These are phyloP conservation scores for Cystobasidium ongulense DNA, from an alignment of 768 basidiomycete species.

Conservation along the genomic window DNA sequence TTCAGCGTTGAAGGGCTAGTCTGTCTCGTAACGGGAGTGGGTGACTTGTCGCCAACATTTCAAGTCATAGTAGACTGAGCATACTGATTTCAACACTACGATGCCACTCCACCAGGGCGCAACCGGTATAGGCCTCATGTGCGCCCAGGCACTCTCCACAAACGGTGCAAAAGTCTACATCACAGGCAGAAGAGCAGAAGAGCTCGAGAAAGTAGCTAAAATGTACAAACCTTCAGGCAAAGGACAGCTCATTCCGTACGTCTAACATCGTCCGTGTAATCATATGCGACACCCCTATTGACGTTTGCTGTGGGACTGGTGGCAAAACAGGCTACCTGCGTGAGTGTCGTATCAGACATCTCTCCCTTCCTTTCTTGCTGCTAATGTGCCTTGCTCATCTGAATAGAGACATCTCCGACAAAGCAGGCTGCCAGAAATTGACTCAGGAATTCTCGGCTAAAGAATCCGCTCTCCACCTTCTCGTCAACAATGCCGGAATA, in stretches of 20 bases:
- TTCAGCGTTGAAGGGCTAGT: slow-evolving; percentile 44
- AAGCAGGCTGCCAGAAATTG: background rate
- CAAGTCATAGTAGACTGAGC: background rate
- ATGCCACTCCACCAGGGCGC: background rate
- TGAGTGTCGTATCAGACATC: background rate
- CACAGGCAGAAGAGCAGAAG: slow-evolving; percentile 42
- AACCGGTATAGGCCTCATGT: slow-evolving; percentile 41
- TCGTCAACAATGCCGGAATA: slow-evolving; percentile 17
- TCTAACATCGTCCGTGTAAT: background rate
- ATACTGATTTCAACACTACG: background rate
- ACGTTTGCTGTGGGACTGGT: background rate
- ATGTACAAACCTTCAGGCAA: slow-evolving; percentile 34
- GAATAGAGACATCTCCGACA: slow-evolving; percentile 12
- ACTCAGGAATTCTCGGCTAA: background rate
- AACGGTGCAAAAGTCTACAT: slow-evolving; percentile 46
- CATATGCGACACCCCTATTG: too few species aligned
- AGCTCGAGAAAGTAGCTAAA: slow-evolving; percentile 38
- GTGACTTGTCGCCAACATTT: slow-evolving; percentile 35
- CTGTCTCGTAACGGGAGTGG: slow-evolving; percentile 43
- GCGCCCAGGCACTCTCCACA: slow-evolving; percentile 41
- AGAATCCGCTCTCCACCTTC: background rate
- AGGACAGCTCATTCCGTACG: slow-evolving; percentile 6
- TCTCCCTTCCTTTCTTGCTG: background rate
- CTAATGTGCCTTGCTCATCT: background rate
- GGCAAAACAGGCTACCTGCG: slow-evolving; percentile 2